Evolutionary conservation across 2,329 filamentous ascomycete species (phyloP).

Genomic region (Aspergillus flavus): DNA sequence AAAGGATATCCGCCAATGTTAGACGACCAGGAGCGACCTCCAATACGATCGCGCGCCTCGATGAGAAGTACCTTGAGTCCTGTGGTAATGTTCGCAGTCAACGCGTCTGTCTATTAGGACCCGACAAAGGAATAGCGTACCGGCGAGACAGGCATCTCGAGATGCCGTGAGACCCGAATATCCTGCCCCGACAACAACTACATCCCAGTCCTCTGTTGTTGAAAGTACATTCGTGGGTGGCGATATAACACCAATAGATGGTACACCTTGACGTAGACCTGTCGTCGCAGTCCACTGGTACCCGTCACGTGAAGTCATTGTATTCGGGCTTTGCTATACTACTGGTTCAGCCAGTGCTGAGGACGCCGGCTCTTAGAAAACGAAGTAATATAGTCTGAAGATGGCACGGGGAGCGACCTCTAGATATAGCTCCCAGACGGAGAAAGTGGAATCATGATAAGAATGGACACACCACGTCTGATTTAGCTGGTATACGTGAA

Average conservation of each 20-base stretch:
- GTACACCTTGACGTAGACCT: constrained; percentile 24
- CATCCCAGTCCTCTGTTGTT: constrained; percentile 17
- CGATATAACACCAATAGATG: constrained; percentile 25
- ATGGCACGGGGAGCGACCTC: background rate
- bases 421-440: background rate
- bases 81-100: constrained; percentile 9
- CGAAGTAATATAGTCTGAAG: background rate
- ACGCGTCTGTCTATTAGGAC: background rate
- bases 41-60: constrained; percentile 53
- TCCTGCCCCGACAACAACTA: constrained; percentile 36
- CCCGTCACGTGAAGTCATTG: constrained; percentile 28
- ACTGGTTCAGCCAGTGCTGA: background rate
- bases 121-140: constrained; percentile 13
- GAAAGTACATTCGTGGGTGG: constrained; percentile 20
- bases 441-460: background rate
- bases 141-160: constrained; percentile 30
- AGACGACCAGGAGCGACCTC: constrained; percentile 52
- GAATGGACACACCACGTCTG: background rate
- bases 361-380: background rate
- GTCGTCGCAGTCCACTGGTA: constrained; percentile 28
- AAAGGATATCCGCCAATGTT: constrained; percentile 48
- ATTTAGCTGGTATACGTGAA: background rate
- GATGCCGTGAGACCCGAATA: constrained; percentile 36
- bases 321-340: background rate
- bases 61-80: constrained; percentile 47